A percentile compares a stretch with the other conserved stretches of the same genome.
Conservation (phyloP, 768 basidiomycete species). For the Lactarius vividus region DNA sequence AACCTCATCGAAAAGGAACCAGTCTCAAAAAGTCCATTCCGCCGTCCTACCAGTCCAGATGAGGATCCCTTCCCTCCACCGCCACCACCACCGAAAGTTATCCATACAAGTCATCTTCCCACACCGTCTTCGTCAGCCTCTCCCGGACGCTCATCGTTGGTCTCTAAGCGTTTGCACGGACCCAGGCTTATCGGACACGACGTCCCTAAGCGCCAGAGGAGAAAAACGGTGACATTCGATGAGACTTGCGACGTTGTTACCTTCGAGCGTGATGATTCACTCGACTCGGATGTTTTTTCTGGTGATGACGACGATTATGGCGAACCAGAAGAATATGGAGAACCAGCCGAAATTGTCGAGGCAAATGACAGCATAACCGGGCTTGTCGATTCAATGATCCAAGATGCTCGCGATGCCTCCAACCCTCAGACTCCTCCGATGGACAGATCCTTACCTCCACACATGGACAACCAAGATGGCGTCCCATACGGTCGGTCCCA, state of each 20-base stretch:
- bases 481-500: conserved; percentile 63
- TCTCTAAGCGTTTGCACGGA: conserved; percentile 71
- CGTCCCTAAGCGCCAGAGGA: conserved; percentile 42
- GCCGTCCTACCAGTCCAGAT: conserved; percentile 31
- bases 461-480: conserved; percentile 62
- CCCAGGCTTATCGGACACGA: conserved; percentile 53
- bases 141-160: conserved; percentile 64
- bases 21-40: conserved; percentile 83
- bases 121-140: conserved; percentile 39
- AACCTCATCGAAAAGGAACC: conserved; percentile 72
- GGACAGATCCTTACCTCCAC: conserved; percentile 44
- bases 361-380: conserved; percentile 62
- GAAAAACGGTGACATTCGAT: conserved; percentile 80
- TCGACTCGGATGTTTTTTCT: conserved; percentile 43
- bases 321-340: conserved; percentile 23
- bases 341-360: conserved; percentile 25
- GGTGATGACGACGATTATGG: conserved; percentile 34
- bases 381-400: conserved; percentile 69
- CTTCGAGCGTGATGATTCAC: conserved; percentile 59
- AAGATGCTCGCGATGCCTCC: conserved; percentile 39
- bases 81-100: conserved; percentile 17
- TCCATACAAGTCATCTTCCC: conserved; percentile 24
- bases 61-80: conserved; percentile 33
- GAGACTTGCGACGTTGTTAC: conserved; percentile 81
- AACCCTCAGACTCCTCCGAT: conserved; percentile 43